phyloP scores from a whole-genome alignment of 176 grass and related monocot genomes.

The Pharus latifolius region DNA sequence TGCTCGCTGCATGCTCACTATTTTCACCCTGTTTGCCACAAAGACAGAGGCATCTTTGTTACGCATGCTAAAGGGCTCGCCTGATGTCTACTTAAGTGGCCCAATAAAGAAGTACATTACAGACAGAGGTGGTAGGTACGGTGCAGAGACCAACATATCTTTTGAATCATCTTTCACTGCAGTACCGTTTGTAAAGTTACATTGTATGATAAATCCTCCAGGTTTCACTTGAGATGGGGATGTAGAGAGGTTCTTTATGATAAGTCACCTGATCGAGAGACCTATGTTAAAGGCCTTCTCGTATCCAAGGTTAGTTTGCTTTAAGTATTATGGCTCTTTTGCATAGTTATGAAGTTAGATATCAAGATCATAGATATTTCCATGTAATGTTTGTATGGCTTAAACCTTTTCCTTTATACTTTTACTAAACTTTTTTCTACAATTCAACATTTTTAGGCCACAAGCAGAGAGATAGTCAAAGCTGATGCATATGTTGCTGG shows the following conservation, averaged over 20 bases:
- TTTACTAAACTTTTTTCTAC: slow-evolving; percentile 1
- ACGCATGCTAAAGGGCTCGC: slow-evolving; percentile 97
- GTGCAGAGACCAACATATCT: slow-evolving; percentile 1
- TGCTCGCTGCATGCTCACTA: slow-evolving; percentile 98
- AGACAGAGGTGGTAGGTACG: slow-evolving; percentile 95
- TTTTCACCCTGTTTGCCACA: slow-evolving; percentile 94
- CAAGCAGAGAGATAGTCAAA: slow-evolving; percentile 63
- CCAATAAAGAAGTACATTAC: slow-evolving; percentile 94
- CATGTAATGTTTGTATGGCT: background rate
- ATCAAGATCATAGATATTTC: background rate
- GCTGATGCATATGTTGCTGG: slow-evolving; percentile 98
- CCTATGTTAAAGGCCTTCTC: slow-evolving; percentile 76
- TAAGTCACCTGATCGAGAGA: slow-evolving; percentile 50
- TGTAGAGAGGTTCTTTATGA: slow-evolving; percentile 91
- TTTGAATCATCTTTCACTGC: background rate
- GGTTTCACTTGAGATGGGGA: slow-evolving; percentile 96
- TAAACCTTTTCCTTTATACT: slow-evolving; percentile 3
- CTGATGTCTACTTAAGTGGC: slow-evolving; percentile 93
- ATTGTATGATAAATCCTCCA: slow-evolving; percentile 19
- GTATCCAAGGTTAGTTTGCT: slow-evolving; percentile 51
- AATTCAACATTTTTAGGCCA: slow-evolving; percentile 49
- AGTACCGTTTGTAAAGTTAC: slow-evolving; percentile 10
- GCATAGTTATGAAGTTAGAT: background rate
- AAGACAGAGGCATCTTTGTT: slow-evolving; percentile 96
- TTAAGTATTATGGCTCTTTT: background rate